phyloP scores from a whole-genome alignment of 2,329 filamentous ascomycete genomes.

The Alternaria ethzedia region DNA sequence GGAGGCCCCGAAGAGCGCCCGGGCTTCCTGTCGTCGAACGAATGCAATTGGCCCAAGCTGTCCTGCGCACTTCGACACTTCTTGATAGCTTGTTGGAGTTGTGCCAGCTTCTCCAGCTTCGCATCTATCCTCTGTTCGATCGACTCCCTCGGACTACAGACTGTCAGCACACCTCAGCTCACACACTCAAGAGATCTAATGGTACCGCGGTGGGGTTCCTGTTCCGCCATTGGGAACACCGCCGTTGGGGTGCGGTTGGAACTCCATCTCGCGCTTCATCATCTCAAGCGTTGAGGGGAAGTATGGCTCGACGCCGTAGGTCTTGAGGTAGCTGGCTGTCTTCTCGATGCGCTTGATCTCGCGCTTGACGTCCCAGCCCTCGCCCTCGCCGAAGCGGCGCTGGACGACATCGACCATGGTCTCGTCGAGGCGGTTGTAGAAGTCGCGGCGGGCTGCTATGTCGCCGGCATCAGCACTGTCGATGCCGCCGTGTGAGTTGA shows the following conservation, averaged over 20 bases:
- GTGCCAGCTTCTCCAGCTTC: neutral
- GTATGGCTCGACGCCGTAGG: conserved; percentile 61
- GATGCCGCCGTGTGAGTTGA: conserved; percentile 61
- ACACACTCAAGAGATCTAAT: conserved; percentile 28
- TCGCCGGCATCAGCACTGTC: conserved; percentile 58
- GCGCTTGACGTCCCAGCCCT: conserved; percentile 59
- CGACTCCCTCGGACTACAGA: neutral
- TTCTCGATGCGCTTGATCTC: conserved; percentile 64
- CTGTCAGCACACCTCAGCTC: conserved; percentile 19
- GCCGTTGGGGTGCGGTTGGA: conserved; percentile 28
- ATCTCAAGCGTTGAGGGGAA: conserved; percentile 59
- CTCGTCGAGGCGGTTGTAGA: conserved; percentile 57
- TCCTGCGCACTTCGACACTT: neutral
- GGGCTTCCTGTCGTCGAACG: neutral
- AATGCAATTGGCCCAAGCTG: neutral
- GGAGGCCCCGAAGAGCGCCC: neutral
- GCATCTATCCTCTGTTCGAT: neutral
- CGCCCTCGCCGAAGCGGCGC: conserved; percentile 58
- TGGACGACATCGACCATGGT: conserved; percentile 62
- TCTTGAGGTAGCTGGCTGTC: conserved; percentile 59
- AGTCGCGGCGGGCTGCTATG: conserved; percentile 55
- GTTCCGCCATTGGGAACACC: conserved; percentile 37
- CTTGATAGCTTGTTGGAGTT: neutral
- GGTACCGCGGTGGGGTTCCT: conserved; percentile 45
- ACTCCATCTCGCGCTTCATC: conserved; percentile 53